Percentiles rank a stretch among this genome's conserved stretches.
phyloP scores from a whole-genome alignment of 768 basidiomycete species.

The Russula sp. region DNA sequence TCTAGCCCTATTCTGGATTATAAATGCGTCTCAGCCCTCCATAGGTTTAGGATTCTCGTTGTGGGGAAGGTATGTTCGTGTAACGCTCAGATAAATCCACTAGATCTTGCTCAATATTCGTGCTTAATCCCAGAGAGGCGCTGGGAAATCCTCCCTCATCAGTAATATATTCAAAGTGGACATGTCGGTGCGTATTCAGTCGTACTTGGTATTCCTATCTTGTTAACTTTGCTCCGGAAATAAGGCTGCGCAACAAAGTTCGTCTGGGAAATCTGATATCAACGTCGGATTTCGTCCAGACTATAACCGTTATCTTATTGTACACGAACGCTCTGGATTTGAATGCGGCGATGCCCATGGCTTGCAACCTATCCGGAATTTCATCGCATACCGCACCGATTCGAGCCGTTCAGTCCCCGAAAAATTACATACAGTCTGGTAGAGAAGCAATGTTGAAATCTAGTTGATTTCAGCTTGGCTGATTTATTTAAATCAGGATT shows the following conservation, averaged over 20 bases:
- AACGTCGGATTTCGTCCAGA: not conserved
- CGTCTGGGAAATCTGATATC: not conserved
- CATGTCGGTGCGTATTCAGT: not conserved
- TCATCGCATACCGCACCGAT: not conserved
- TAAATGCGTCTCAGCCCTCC: not conserved
- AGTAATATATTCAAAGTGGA: conserved; percentile 2
- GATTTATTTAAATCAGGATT: not conserved
- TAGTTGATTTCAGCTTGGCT: not conserved
- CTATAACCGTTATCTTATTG: not conserved
- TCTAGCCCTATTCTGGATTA: not conserved
- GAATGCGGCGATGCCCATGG: not conserved
- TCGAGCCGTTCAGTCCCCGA: not conserved
- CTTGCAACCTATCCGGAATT: conserved; percentile 1
- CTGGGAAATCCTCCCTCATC: conserved; percentile 6
- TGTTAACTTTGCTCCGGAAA: not conserved
- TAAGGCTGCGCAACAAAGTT: not conserved
- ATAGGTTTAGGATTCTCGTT: conserved; percentile 6
- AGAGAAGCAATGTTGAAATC: not conserved
- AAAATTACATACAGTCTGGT: conserved; percentile 8
- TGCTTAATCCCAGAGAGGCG: not conserved
- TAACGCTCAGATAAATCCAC: not conserved
- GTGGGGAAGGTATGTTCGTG: not conserved
- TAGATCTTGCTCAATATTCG: not conserved
- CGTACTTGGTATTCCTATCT: not conserved
- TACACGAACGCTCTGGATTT: conserved; percentile 3